Evolutionary conservation across 1,139 yeast species (phyloP), one percentile per base, ranked within the genome.

Genomic region (Saccharomyces hybrid): DNA sequence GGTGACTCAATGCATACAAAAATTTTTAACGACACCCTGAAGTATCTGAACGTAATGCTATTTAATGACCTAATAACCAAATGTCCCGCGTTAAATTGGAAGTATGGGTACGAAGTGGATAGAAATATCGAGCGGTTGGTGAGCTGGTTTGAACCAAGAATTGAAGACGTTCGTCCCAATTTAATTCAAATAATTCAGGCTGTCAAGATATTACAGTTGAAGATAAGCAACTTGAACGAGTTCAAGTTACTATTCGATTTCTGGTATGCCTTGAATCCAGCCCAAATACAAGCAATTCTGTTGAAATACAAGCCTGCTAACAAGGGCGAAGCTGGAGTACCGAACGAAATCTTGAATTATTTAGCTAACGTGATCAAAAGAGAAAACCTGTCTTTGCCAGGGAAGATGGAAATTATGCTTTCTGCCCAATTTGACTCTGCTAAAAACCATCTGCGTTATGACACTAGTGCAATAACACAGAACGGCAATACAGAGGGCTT

Each of bases 221-320:
- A 95, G 71, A 90, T 90, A 75, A 84, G 85, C 61, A 85, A 95
- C 26, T 78, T 86, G 20, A 95, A 86, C 60, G 99, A 93, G 71
- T 86, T 91, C 66, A 93, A 86, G 63, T 87, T 93, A 56, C 85
- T 93, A 59, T 88, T 88, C 73, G 98, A 93, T 66, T 89, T 93
- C 62, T 93, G 99, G 75, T 89, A 90, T 78, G 85, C 93, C 7
- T 80, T 93, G 74, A 88, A 86, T 64, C 96, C 97, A 31, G 82
- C 86, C 31, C 99, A 93, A 76, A 84, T 93, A 60, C 98, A 93
- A 73, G 87, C 88, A 69, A 76, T 93, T 67, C 83, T 93, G 62
- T 80, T 91, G 48, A 95, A 88, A 71, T 93, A 93, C 70, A 83
- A 83, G 59, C 87, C 86, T 59, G 96, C 96, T 14, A 20, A 20